Evolutionary conservation across 164 flowering plant species (phyloP), one percentile per base, ranked within the genome.

Genomic region (Taxillus chinensis): DNA sequence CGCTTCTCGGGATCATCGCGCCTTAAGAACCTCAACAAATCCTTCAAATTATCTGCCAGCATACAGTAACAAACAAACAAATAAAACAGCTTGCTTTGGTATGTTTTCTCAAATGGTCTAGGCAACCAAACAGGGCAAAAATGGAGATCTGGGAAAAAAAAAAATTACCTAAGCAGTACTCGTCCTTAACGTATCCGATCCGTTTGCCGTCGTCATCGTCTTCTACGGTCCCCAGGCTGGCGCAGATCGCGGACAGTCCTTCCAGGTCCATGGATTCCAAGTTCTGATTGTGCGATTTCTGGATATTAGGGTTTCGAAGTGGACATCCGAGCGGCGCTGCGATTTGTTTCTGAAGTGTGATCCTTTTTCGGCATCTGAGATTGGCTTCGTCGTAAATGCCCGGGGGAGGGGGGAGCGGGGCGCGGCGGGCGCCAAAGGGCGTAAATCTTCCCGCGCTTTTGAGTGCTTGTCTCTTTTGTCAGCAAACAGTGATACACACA

Each of bases 1-100:
- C 99, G 77, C 0, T 71, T 84, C 62, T 84, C 78, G 5, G 95
- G 92, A 65, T 93, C 89, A 62, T 93, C 96, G 2, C 97, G 87
- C 67, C 99, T 78, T 67, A 93, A 63, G 77, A 87, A 93, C 64
- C 97, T 78, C 70, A 87, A 77, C 74, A 93, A 71, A 78, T 90
- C 97, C 78, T 90, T 93, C 83, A 93, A 75, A 78, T 86, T 87
- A 56, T 93, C 99, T 93, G 80, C 60, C 52, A 70, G 46, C 7
- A 38, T 16, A 38, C n/a, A 4, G 10, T 54, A 11, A 13, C 58
- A 62, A 50, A n/a, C 5, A 45, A 67, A 37, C 37, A 57, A 37
- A 57, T 57, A 3, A 65, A 41, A 37, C 27, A 54, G 15, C 27
- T 27, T 27, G 8, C 41, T 3, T 0, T 14, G 10, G 41, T 48